Conservation (phyloP, 2,329 filamentous ascomycete genomes). For the Acarospora socialis region DNA sequence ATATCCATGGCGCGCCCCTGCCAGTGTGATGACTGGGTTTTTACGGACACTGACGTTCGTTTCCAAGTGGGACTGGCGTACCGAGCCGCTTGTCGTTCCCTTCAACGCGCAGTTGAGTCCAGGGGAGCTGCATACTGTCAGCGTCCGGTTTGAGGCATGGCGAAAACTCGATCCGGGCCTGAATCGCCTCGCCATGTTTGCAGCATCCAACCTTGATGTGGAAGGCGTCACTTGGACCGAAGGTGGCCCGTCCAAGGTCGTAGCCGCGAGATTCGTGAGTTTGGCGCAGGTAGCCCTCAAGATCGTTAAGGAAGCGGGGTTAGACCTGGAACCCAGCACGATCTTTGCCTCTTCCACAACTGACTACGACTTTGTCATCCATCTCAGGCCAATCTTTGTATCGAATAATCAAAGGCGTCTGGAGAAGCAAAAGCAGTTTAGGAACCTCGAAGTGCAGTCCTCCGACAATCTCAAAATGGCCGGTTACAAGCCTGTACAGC, state of each 20-base stretch:
- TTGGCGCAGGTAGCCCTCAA: conserved; percentile 64
- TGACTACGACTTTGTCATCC: conserved; percentile 80
- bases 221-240: conserved; percentile 74
- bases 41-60: conserved; percentile 66
- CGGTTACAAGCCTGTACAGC: conserved; percentile 35
- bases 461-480: conserved; percentile 27
- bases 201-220: conserved; percentile 62
- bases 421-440: conserved; percentile 41
- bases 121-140: conserved; percentile 47
- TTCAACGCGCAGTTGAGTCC: conserved; percentile 47
- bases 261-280: conserved; percentile 68
- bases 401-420: conserved; percentile 23
- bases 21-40: conserved; percentile 65
- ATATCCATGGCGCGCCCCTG: conserved; percentile 65
- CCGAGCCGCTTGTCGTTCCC: conserved; percentile 69
- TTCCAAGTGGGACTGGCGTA: conserved; percentile 82
- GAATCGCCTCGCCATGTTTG: conserved; percentile 70
- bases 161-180: conserved; percentile 76
- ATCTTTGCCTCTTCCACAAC: conserved; percentile 60
- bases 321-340: conserved; percentile 38
- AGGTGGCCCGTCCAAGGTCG: conserved; percentile 60
- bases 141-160: conserved; percentile 66
- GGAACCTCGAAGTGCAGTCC: conserved; percentile 60
- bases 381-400: conserved; percentile 44
- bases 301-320: conserved; percentile 39